These are phyloP conservation scores for Tulasnella sp. DNA, from an alignment of 768 basidiomycete genomes.

Conservation along the genomic window DNA sequence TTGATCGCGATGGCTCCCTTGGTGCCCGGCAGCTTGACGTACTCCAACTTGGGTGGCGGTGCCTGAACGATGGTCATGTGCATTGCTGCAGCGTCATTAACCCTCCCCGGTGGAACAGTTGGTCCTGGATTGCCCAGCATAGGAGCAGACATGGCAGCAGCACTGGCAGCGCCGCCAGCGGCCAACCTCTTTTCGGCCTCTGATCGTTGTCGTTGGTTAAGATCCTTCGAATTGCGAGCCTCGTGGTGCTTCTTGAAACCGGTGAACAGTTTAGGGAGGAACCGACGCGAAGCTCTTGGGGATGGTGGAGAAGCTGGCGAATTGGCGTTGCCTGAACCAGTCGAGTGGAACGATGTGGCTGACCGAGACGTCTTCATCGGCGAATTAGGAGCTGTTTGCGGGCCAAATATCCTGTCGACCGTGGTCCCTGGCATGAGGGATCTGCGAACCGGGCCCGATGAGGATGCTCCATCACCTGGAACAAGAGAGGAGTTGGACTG, in stretches of 20 bases:
- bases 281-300: constrained; percentile 18
- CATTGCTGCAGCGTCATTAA: background rate
- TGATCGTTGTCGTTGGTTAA: background rate
- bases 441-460: background rate
- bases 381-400: background rate
- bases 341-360: constrained; percentile 2
- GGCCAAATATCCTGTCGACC: background rate
- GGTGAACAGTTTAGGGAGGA: constrained; percentile 31
- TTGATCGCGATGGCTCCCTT: constrained; percentile 83
- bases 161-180: constrained; percentile 7
- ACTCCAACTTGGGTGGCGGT: constrained; percentile 84
- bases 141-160: constrained; percentile 3
- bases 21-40: constrained; percentile 89
- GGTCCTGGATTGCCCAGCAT: background rate
- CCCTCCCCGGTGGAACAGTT: no score
- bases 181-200: constrained; percentile 22
- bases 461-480: background rate
- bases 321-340: background rate
- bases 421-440: background rate
- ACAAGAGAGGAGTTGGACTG: constrained; percentile 7
- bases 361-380: constrained; percentile 2
- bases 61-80: constrained; percentile 45
- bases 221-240: background rate
- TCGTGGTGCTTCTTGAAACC: constrained; percentile 18
- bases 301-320: background rate